A percentile compares a stretch with the other conserved stretches of the same genome.
Conservation (phyloP, 1,284 basidiomycete species). For the Puccinia triticina region DNA sequence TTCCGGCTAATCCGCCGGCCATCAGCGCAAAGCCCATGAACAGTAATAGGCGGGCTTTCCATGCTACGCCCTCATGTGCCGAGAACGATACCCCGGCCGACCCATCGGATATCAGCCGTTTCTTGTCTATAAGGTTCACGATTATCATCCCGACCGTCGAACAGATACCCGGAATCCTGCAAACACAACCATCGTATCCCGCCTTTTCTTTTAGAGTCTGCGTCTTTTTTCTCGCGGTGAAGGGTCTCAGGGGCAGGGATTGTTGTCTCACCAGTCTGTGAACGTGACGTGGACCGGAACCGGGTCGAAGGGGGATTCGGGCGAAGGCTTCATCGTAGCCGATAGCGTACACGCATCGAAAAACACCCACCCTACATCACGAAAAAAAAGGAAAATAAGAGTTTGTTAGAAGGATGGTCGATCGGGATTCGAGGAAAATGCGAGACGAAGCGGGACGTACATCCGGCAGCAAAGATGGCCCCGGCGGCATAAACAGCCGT, state of each 20-base stretch:
- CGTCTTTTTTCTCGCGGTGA: not conserved
- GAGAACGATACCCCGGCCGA: slow-evolving; percentile 65
- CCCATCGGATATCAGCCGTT: slow-evolving; percentile 79
- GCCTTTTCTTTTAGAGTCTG: not conserved
- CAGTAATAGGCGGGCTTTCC: slow-evolving; percentile 83
- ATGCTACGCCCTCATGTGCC: slow-evolving; percentile 71
- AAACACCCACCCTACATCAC: slow-evolving; percentile 65
- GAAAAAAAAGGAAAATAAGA: slow-evolving; percentile 43
- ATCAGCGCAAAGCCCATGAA: slow-evolving; percentile 96
- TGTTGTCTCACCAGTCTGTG: slow-evolving; percentile 61
- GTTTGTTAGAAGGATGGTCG: slow-evolving; percentile 11
- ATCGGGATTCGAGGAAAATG: not conserved
- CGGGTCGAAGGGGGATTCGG: slow-evolving; percentile 70
- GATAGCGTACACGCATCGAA: slow-evolving; percentile 90
- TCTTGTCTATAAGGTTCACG: slow-evolving; percentile 93
- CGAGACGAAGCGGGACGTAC: slow-evolving; percentile 4
- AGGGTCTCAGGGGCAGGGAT: too few relatives aligned
- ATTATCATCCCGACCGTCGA: slow-evolving; percentile 91
- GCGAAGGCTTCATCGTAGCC: slow-evolving; percentile 66
- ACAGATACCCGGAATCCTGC: slow-evolving; percentile 93
- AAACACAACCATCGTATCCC: not conserved
- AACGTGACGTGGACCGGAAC: slow-evolving; percentile 84
- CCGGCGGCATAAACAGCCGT: slow-evolving; percentile 89
- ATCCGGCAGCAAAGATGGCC: slow-evolving; percentile 71
- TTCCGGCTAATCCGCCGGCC: slow-evolving; percentile 93